Conservation (phyloP, 1,139 yeast genomes). For the Candida neerlandica region DNA sequence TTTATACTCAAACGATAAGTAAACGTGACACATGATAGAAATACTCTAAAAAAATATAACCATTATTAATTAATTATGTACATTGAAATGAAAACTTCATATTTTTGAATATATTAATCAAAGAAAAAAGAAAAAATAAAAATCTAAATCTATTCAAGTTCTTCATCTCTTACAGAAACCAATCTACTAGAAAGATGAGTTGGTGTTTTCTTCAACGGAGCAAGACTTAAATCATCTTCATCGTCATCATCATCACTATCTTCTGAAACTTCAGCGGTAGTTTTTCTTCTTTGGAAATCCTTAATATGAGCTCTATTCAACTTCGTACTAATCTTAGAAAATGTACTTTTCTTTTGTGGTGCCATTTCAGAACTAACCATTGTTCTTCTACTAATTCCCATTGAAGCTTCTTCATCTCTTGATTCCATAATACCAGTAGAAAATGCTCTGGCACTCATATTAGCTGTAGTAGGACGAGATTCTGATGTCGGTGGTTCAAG, state of each 20-base stretch:
- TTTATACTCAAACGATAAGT: too few species aligned
- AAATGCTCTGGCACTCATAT: conserved; percentile 10
- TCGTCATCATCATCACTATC: conserved; percentile 47
- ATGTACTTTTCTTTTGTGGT: conserved; percentile 35
- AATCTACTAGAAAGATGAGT: conserved; percentile 5
- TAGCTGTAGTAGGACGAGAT: conserved; percentile 1
- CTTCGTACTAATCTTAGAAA: conserved; percentile 55
- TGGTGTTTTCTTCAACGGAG: conserved; percentile 2
- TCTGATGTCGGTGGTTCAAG: not conserved
- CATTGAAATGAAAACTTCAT: too few species aligned
- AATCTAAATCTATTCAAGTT: not conserved
- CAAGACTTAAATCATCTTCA: conserved; percentile 17
- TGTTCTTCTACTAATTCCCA: conserved; percentile 12
- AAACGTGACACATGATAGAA: too few species aligned
- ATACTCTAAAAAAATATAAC: too few species aligned
- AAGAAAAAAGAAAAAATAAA: not conserved
- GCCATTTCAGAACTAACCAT: conserved; percentile 8
- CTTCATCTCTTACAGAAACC: conserved; percentile 11
- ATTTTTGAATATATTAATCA: too few species aligned
- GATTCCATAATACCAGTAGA: conserved; percentile 13
- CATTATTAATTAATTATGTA: too few species aligned
- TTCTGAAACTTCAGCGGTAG: conserved; percentile 33
- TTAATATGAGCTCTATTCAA: conserved; percentile 82
- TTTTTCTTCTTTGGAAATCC: conserved; percentile 77
- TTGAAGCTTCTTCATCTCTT: conserved; percentile 17